Evolutionary conservation across 345 rosid species (phyloP).

Genomic region (Hibiscus trionum): DNA sequence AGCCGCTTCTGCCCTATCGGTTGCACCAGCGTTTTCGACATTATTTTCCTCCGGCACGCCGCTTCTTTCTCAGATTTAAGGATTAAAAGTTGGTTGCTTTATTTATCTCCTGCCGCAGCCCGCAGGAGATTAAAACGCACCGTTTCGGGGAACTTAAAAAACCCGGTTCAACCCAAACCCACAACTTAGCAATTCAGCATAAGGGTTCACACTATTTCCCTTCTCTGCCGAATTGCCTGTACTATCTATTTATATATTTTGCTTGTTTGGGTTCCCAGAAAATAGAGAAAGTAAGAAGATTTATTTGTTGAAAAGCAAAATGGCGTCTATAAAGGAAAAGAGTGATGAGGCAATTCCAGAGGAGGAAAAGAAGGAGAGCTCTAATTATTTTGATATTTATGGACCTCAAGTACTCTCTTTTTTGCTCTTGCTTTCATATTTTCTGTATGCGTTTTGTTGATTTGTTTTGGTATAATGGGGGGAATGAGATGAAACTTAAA

Average conservation of each 20-base stretch:
- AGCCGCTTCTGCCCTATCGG: constrained; percentile 93
- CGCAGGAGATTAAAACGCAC: background rate
- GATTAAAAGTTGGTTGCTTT: background rate
- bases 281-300: background rate
- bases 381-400: constrained; percentile 51
- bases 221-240: background rate
- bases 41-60: constrained; percentile 12
- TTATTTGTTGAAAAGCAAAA: background rate
- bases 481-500: background rate
- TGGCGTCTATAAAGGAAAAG: constrained; percentile 32
- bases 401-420: constrained; percentile 52
- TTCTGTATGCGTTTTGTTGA: background rate
- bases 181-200: too few relatives aligned
- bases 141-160: too few relatives aligned
- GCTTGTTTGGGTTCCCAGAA: background rate
- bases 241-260: background rate
- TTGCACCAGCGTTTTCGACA: constrained; percentile 81
- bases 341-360: constrained; percentile 23
- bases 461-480: background rate
- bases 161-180: too few relatives aligned
- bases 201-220: too few relatives aligned
- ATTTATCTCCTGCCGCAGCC: background rate
- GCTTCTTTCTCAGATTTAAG: background rate
- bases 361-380: constrained; percentile 20
- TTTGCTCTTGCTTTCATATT: background rate